Conservation (phyloP, 2,329 filamentous ascomycete species). For the Aspergillus fischeri region DNA sequence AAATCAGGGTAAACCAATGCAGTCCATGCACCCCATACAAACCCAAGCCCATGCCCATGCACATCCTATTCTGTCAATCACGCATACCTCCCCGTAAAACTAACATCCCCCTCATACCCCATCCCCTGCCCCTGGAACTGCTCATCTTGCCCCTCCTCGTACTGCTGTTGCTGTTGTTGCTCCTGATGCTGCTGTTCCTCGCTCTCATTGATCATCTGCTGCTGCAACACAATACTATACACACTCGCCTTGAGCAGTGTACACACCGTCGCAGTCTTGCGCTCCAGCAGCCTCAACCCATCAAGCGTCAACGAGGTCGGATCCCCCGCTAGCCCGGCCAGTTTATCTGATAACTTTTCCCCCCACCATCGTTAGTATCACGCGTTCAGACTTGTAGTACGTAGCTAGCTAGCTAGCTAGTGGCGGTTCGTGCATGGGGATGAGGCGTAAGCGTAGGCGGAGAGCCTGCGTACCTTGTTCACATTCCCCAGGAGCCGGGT, state of each 20-base stretch:
- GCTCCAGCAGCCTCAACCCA: constrained; percentile 78
- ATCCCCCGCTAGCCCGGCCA: constrained; percentile 58
- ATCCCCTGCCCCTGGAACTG: constrained; percentile 18
- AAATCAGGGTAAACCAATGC: constrained; percentile 5
- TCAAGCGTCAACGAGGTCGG: constrained; percentile 72
- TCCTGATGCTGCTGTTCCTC: constrained; percentile 31
- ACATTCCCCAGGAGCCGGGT: constrained; percentile 82
- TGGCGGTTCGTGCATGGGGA: too few relatives aligned
- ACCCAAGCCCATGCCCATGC: constrained; percentile 5
- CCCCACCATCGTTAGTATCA: not conserved
- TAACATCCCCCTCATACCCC: constrained; percentile 21
- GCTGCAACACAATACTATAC: constrained; percentile 96
- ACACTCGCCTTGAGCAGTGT: constrained; percentile 96
- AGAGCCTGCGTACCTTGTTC: constrained; percentile 62
- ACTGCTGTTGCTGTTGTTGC: constrained; percentile 10
- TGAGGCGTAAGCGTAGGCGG: not conserved
- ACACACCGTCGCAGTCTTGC: constrained; percentile 92
- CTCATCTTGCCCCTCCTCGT: constrained; percentile 19
- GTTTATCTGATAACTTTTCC: constrained; percentile 32
- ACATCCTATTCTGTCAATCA: constrained; percentile 5
- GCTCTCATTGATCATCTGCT: constrained; percentile 75
- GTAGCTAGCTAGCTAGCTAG: not conserved
- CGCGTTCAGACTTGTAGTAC: not conserved
- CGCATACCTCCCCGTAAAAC: constrained; percentile 15
- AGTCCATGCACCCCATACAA: not conserved